phyloP scores from a whole-genome alignment of 2,329 filamentous ascomycete genomes.

The Ascochyta fabae region DNA sequence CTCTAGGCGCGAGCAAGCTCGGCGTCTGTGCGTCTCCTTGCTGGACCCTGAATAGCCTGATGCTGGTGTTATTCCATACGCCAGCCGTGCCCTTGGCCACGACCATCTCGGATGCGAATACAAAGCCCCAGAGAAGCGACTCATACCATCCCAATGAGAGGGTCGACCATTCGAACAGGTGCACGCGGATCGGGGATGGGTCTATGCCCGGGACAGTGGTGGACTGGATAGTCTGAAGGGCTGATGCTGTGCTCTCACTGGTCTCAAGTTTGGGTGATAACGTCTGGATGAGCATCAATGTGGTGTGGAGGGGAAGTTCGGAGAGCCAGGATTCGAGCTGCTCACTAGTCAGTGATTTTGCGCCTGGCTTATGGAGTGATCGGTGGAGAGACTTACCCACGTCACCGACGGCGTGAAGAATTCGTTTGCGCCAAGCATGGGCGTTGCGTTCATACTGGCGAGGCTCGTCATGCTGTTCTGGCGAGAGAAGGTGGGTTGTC shows the following conservation, averaged over 20 bases:
- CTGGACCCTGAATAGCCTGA: conserved; percentile 89
- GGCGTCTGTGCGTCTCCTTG: conserved; percentile 81
- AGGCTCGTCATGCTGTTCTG: conserved; percentile 90
- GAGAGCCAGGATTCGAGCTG: conserved; percentile 93
- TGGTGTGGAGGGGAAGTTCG: conserved; percentile 85
- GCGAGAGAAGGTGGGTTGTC: conserved; percentile 80
- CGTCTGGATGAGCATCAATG: conserved; percentile 75
- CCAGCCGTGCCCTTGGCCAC: conserved; percentile 85
- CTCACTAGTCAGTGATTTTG: too few relatives aligned
- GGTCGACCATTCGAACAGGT: conserved; percentile 93
- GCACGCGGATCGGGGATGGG: conserved; percentile 74
- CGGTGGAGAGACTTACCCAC: conserved; percentile 62
- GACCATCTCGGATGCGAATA: conserved; percentile 90
- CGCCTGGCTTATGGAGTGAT: background rate
- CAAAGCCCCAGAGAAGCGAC: conserved; percentile 89
- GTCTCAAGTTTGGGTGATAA: conserved; percentile 60
- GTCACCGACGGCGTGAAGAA: conserved; percentile 78
- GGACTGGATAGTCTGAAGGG: conserved; percentile 60
- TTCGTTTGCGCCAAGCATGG: conserved; percentile 62
- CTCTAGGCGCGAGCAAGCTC: conserved; percentile 81
- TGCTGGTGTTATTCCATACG: conserved; percentile 89
- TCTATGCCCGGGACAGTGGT: conserved; percentile 76
- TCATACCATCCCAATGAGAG: conserved; percentile 95
- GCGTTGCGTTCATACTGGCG: conserved; percentile 64
- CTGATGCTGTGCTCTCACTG: conserved; percentile 53